Evolutionary conservation across 495 filamentous ascomycete genomes (phyloP), one percentile per base, ranked within the genome.

Genomic region (Apiosordaria backusii): DNA sequence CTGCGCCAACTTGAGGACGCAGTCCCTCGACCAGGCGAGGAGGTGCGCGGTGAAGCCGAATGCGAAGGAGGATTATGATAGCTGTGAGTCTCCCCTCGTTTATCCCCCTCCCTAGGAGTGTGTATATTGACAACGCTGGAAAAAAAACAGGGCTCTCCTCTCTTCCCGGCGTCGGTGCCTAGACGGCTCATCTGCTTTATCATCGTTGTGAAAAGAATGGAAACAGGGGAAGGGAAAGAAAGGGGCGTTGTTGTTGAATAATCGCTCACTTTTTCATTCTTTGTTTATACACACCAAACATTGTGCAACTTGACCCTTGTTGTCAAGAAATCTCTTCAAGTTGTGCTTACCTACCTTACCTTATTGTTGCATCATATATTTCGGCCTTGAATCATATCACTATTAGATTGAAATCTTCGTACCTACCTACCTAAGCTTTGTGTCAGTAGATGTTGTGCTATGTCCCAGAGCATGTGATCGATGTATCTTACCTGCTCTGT

Each of bases 1-100:
- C 40, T 81, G 78, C 72, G 74, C 69, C 1, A 72, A 55, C 61
- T 75, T 81, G n/a, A 67, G 64, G 40, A 78, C 71, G 55, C 79
- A 81, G 76, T 65, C 61, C 40, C 77, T 80, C 62, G 66, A 70
- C 19, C 65, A 63, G 9, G 77, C 75, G 10, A 62, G 63, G 27
- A 15, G 66, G 27, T 81, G 81, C 67, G 74, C 75, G 26, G 80
- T 82, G 68, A 68, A 70, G 61, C 70, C 70, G 61, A 62, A 75
- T 23, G 81, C 78, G 18, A 23, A 69, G 40, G 82, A 84, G 73
- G 70, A 77, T 24, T 68, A 79, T 27, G 76, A 83, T 59, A 74
- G 79, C 65, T 83, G 81, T 82, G 70, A 73, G 78, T 79, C 35
- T 57, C 21, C 45, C 16, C 55, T 23, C 35, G 27, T 24, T 25